Base-by-base conservation (phyloP, 169 alveolate genomes). In the Plasmodium gallinaceum region DNA sequence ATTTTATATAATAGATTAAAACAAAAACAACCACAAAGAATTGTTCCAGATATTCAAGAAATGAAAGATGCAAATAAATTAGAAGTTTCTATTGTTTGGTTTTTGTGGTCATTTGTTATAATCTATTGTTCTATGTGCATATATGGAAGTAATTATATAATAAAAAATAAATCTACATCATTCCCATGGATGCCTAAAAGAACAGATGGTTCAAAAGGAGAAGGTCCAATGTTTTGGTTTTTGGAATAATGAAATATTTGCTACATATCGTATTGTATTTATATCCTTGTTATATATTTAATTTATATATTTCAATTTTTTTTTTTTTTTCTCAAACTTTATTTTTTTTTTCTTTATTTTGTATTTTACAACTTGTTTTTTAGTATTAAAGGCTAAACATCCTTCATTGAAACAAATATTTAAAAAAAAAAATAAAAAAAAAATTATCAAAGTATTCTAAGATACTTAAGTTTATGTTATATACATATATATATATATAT, bases 121-220 rank as follows among this genome's bases (percentile, higher is more conserved):
- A 89, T 94, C 72, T 89, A 88, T 70, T 88, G 76, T 69, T 52
- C 92, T 57, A 87, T 93, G 88, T 73, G 94, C 39, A 62, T 78
- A 39, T 91, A 62, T 51, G 95, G 95, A 37, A 70, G 88, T 62
- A 88, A 90, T 74, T 95, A 92, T 89, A 93, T 93, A 22, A 75
- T 93, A 37, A 65, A 92, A 57, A 94, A 95, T 83, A 97, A 91
- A 71, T 86, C 92, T 16, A 70, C 65, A 7, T 96, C 94, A 45
- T 93, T 88, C 92, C 97, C 97, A 16, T 95, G 97, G 96, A 86
- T 93, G 87, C 96, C 95, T n/a, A 71, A 92, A 32, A 91, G 97
- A 48, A 93, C 94, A 16, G 95, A 94, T 87, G 96, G 96, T 5
- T 88, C 95, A 7, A 85, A 91, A 62, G 96, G 96, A 48, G 95